Evolutionary conservation across 23 red algal genomes (phyloP).

Genomic region (Porphyridium purpureum): DNA sequence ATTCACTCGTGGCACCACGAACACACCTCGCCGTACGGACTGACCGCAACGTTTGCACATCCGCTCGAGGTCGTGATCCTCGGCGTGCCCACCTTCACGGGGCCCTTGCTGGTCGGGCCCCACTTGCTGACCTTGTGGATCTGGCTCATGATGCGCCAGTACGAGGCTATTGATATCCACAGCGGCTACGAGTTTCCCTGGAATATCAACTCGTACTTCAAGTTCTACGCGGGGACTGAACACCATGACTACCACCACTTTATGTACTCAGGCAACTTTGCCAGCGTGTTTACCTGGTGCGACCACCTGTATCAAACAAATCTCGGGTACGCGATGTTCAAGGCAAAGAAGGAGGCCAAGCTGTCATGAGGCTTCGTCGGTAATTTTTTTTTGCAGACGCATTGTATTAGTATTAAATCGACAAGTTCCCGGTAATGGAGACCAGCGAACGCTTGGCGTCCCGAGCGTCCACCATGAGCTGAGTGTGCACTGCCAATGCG

Average conservation of each 20-base stretch:
- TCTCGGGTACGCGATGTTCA: constrained; percentile 9
- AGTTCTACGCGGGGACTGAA: constrained; percentile 35
- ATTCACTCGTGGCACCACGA: constrained; percentile 26
- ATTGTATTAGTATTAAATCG: too few species aligned
- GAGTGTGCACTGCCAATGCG: too few species aligned
- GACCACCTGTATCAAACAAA: constrained; percentile 26
- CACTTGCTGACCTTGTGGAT: constrained; percentile 24
- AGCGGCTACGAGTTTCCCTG: constrained; percentile 36
- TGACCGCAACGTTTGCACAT: constrained; percentile 24
- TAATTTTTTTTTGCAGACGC: too few species aligned
- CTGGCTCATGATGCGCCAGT: constrained; percentile 35
- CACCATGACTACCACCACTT: constrained; percentile 47
- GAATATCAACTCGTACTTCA: constrained; percentile 14
- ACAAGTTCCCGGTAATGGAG: too few species aligned
- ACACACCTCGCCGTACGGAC: constrained; percentile 19
- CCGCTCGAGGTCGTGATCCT: constrained; percentile 21
- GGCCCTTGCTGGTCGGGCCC: constrained; percentile 11
- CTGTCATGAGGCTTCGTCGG: too few species aligned
- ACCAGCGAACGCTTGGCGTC: too few species aligned
- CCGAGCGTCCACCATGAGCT: too few species aligned
- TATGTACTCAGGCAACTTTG: constrained; percentile 30
- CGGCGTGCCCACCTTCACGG: constrained; percentile 21
- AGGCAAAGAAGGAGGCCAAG: constrained; percentile 1
- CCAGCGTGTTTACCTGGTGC: constrained; percentile 36
- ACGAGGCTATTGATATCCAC: constrained; percentile 48